Evolutionary conservation across 192 early-diverging fungal species (phyloP), one percentile per base, ranked within the genome.

Genomic region (Umbelopsis sp.): DNA sequence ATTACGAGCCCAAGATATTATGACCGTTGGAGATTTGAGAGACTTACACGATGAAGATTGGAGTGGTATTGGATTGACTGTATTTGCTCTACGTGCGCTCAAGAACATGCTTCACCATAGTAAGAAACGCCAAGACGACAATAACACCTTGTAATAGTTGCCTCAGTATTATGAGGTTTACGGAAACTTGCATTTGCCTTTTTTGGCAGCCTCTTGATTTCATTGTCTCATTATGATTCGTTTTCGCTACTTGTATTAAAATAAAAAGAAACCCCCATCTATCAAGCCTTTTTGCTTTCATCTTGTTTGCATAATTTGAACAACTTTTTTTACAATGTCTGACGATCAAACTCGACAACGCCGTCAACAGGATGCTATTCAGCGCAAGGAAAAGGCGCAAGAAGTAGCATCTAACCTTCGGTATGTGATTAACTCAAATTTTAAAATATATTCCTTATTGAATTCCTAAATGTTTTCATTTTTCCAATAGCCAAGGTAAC

Each of bases 1-100:
- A 70, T 78, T 93, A 14, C 85, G 91, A 51, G 79, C 75, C 26
- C 91, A 93, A 77, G 92, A 93, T 76, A 85, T 93, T 53, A 88
- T 91, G 90, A 91, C 90, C 0, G 88, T 93, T 62, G 92, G 91
- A 1, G 91, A 93, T 74, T 71, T 93, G 70, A 83, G 88, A 53
- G 88, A 88, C 59, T 69, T 93, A 26, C 85, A 88, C 54, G 91
- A 93, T 29, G 87, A 89, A 69, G 92, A 93, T 68, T 93, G 91
- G 91, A 76, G 81, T 6, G 89, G 85, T 0, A 84, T 87, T 71
- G 84, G 83, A 25, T 72, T 87, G 10, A 87, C 86, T 0, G 86
- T 87, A 0, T 87, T 87, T 80, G 84, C 86, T 8, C 71, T 82
- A 22, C 77, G 86, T 71, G 84, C 84, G 1, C 65, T 87, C n/a